Evolutionary conservation across 148 eudicot species (phyloP).

Genomic region (Silene conica): DNA sequence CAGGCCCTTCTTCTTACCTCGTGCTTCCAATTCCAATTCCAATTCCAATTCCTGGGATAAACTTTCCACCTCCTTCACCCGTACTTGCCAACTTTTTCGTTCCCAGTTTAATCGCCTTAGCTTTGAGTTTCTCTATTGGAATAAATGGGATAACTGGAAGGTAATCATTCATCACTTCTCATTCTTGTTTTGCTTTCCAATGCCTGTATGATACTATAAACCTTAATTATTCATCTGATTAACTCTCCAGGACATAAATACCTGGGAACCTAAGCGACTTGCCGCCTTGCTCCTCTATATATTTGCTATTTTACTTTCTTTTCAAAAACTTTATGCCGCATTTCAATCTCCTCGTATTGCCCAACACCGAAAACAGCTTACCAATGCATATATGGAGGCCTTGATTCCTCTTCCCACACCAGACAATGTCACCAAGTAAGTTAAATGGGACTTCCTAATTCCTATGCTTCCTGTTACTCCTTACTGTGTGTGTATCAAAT

Average conservation of each 20-base stretch:
- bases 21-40: constrained; percentile 38
- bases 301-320: constrained; percentile 43
- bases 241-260: constrained; percentile 57
- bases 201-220: background rate
- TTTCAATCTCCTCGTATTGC: constrained; percentile 61
- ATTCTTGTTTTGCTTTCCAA: background rate
- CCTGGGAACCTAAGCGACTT: constrained; percentile 68
- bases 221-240: background rate
- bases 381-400: constrained; percentile 89
- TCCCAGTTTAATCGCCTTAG: constrained; percentile 38
- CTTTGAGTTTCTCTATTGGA: constrained; percentile 57
- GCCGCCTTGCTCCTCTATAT: constrained; percentile 61
- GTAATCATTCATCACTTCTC: constrained; percentile 24
- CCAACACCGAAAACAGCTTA: constrained; percentile 49
- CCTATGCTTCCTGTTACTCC: too few species aligned
- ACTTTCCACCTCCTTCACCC: constrained; percentile 37
- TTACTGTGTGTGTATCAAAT: background rate
- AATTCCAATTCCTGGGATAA: constrained; percentile 40
- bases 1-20: constrained; percentile 24
- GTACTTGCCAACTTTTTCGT: constrained; percentile 40
- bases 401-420: constrained; percentile 89
- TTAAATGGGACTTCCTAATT: too few species aligned
- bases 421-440: constrained; percentile 57
- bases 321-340: constrained; percentile 45
- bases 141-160: constrained; percentile 71